Conservation (phyloP, 2,329 filamentous ascomycete species). For the Tolypocladium guangdongense region DNA sequence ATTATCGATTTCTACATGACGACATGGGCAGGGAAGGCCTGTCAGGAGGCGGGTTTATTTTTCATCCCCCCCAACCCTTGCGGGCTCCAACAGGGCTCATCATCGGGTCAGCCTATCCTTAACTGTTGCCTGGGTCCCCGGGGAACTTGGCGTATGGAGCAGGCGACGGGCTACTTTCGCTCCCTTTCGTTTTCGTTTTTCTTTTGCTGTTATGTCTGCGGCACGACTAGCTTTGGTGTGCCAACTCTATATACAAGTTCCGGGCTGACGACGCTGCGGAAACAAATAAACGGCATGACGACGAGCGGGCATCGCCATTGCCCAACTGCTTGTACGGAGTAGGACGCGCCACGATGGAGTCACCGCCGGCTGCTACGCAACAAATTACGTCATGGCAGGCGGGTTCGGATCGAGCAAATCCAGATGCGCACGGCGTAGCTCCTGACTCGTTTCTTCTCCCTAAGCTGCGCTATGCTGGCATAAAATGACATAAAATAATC, state of each 20-base stretch:
- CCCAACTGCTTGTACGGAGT: not conserved
- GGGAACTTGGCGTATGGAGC: not conserved
- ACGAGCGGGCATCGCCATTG: not conserved
- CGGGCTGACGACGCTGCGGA: not conserved
- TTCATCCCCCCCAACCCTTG: too few relatives aligned
- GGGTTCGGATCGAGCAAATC: not conserved
- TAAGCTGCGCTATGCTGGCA: constrained; percentile 9
- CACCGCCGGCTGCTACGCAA: not conserved
- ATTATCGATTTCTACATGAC: not conserved
- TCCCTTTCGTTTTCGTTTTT: not conserved
- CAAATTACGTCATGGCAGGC: not conserved
- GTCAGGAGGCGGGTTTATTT: not conserved
- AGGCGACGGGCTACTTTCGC: not conserved
- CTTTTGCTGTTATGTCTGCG: not conserved
- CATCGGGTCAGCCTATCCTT: not conserved
- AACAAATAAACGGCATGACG: not conserved
- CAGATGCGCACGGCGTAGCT: not conserved
- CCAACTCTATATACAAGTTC: not conserved
- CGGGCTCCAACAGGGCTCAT: not conserved
- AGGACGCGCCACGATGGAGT: not conserved
- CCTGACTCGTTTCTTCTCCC: not conserved
- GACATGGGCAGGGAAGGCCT: not conserved
- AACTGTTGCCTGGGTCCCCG: not conserved
- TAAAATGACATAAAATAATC: constrained; percentile 9
- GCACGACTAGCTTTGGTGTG: not conserved